Evolutionary conservation across 148 eudicot species (phyloP), one percentile per base, ranked within the genome.

Genomic region (Polygonum maritimum): DNA sequence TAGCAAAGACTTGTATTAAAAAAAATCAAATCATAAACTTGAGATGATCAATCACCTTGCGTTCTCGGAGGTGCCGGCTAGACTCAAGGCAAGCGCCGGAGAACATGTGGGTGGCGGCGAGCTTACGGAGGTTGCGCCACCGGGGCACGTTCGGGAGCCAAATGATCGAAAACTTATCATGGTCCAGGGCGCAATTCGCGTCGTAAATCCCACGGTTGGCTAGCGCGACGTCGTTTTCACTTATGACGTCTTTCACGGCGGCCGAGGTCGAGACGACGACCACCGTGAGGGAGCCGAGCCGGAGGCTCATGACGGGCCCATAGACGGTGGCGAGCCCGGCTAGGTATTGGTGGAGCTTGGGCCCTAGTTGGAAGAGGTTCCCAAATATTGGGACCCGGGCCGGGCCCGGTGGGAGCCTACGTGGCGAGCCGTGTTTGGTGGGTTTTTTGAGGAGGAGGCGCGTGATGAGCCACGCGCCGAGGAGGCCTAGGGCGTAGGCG

Each of bases 191-290:
- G 8, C 57, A 69, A 67, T 83, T 8, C 7, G 85, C 86, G 69
- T 85, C 82, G 4, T 78, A 77, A 8, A 78, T 48, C 7, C 38
- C 58, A 14, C 88, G 76, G 22, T 48, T 79, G 26, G 87, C 83
- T 60, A 89, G 80, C 26, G 74, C 79, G 14, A 82, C 13, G 49
- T 89, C 89, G 52, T 89, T 81, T 73, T 79, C 84, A 41, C 83
- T 87, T 58, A 89, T 82, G 35, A 87, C 88, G 80, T 89, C 82
- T 49, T 81, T 80, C 3, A 88, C 92, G 33, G 82, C 69, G n/a
- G 70, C 38, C 16, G 87, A 52, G 3, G 85, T 85, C 45, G 88
- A 82, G 12, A 85, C 80, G 33, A 89, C 85, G 11, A 89, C 79
- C 0, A 87, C 82, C 21, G 79, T 76, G 0, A 80, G 65, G 39